Conservation (phyloP, 805 yeast species). For the Schizosaccharomyces lindneri region DNA sequence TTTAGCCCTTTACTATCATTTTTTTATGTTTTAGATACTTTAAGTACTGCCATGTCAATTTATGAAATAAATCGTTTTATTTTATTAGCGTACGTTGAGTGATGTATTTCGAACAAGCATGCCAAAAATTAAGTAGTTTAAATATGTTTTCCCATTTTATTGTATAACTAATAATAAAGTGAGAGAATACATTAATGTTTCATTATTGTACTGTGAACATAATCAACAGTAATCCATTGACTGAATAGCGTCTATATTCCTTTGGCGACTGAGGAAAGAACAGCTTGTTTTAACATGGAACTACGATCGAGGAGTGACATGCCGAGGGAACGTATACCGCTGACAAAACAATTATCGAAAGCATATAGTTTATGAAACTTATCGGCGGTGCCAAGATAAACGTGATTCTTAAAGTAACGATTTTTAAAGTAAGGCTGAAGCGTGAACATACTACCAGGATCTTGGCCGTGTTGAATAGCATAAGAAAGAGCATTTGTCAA, state of each 20-base stretch:
- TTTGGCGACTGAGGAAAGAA: not conserved
- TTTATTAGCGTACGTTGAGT: too few relatives aligned
- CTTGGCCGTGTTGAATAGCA: conserved; percentile 58
- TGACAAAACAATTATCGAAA: not conserved
- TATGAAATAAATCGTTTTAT: too few relatives aligned
- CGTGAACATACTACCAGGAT: conserved; percentile 58
- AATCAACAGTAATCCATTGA: not conserved
- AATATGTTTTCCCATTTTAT: too few relatives aligned
- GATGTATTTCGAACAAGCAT: too few relatives aligned
- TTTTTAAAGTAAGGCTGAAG: conserved; percentile 70
- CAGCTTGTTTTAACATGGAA: not conserved
- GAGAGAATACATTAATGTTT: too few relatives aligned
- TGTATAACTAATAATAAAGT: too few relatives aligned
- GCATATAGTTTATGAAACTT: conserved; percentile 67
- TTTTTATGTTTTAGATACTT: too few relatives aligned
- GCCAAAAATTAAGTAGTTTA: too few relatives aligned
- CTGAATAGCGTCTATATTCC: not conserved
- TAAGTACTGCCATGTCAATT: too few relatives aligned
- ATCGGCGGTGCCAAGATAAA: conserved; percentile 68
- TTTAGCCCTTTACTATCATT: too few relatives aligned
- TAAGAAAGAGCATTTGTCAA: conserved; percentile 42
- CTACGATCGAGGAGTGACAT: not conserved
- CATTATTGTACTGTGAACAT: too few relatives aligned
- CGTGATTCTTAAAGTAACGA: conserved; percentile 60
- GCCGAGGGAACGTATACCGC: not conserved